Base-by-base conservation (phyloP, 163 green algal genomes). In the Coccomyxa subellipsoidea region DNA sequence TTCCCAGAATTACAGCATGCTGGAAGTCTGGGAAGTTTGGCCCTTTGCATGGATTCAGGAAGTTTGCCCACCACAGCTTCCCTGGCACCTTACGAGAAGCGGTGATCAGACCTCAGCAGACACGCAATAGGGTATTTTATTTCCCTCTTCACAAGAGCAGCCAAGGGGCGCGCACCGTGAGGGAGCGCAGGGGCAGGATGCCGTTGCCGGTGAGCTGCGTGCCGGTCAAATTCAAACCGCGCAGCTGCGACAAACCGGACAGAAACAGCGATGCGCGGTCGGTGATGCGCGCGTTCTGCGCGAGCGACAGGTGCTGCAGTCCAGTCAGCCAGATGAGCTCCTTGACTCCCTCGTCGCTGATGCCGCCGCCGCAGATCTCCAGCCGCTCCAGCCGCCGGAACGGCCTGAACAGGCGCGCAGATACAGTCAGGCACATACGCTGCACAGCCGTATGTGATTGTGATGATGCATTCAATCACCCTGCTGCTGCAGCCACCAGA, bases 281-380 rank as follows among this genome's bases (percentile, higher is more conserved):
- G 25, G 70, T 85, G 71, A 88, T 81, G 23, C 71, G 54, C 31
- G 38, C 12, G 66, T 88, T 88, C 38, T 83, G 70, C 0, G 82
- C 84, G 38, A 93, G 70, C 27, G 83, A 90, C 35, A 93, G 82
- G 36, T 77, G 80, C 2, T 66, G 73, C 75, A 95, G 88, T 39
- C 69, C 76, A 10, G 47, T 69, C 78, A 95, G 86, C 34, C 37
- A 29, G 10, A 54, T 80, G 27, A 92, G 53, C 0, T 82, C 71
- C 47, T 34, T 39, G 7, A 92, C 88, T 0, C 90, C 91, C 6
- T 71, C 54, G 53, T 93, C 88, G 12, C 86, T 92, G n/a, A 95
- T 34, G 15, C 38, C 54, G 4, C 89, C 90, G 47, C 80, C 77
- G 80, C 91, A 94, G 21, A 94, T 37, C 83, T 95, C 91, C 77